Base-by-base conservation (phyloP, 2,329 filamentous ascomycete genomes). In the Colletotrichum sojae region DNA sequence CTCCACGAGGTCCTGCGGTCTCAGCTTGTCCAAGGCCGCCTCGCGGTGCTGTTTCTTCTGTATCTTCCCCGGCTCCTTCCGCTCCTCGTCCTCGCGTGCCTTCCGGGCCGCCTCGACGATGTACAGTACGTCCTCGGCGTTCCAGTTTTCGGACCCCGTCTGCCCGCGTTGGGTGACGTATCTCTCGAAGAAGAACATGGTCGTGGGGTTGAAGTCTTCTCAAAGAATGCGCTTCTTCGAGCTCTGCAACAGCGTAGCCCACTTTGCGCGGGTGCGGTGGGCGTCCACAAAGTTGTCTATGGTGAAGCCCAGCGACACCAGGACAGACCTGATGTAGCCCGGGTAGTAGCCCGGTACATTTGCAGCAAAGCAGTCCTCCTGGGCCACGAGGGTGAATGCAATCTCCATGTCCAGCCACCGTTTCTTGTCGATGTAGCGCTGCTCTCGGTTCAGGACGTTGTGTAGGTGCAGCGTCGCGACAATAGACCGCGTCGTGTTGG, bases 401-500 rank as follows among this genome's bases (percentile, higher is more conserved):
- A 8, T 16, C 18, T 16, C 45, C 45, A 46, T 46, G 45, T 46
- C 45, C 8, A 10, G 16, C 45, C 45, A 46, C 4, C 8, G 45
- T 9, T 15, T 16, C 4, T 46, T 18, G 9, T n/a, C 18, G 45
- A 46, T 4, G 15, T 16, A 10, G 31, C 45, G 13, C 18, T 18
- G 45, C 15, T 46, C 45, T 46, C 8, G 16, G 16, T 8, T 25
- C 22, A 25, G 22, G 16, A 16, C 45, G 18, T 46, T 46, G 4
- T 46, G 16, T 2, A 46, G 16, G 45, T 46, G 16, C 45, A 16
- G 13, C 9, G 45, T 18, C 16, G 45, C 45, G 16, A 56, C 20
- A 15, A 56, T 43, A 13, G 54, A 56, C 39, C 54, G 54, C 39
- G 54, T 43, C 6, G 1, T 20, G 39, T 56, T 56, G 13, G 54